Evolutionary conservation across 2,329 filamentous ascomycete genomes (phyloP), one percentile per base, ranked within the genome.

Genomic region (Claviceps spartinae): DNA sequence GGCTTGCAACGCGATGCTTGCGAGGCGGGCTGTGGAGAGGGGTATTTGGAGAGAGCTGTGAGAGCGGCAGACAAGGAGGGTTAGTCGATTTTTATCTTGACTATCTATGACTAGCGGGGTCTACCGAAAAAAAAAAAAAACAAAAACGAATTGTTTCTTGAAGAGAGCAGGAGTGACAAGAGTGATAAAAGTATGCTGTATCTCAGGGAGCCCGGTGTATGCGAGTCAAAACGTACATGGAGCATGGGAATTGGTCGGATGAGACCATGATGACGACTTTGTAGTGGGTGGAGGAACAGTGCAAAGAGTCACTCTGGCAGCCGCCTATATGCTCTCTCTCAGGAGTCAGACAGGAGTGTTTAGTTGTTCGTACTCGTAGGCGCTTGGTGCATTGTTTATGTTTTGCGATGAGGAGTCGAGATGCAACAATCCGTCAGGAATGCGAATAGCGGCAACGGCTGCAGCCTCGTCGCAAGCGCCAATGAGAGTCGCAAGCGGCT

Each of bases 21-120:
- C 89, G 47, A 96, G 81, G 56, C 87, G 84, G 38, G 82, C 67
- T 42, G 83, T 86, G 20, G 90, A 90, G 64, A 97, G 85, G 45
- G 93, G 91, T 54, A 93, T 76, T 60, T 82, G 75, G 56, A 95
- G 78, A 54, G 77, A 81, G 61, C 87, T 90, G 63, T 56, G 48
- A 26, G 44, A 26, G 44, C 22, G 24, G 6, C 5, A n/a, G 43
- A 18, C 7, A 40, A 11, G 20, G 34, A 38, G 20, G 36, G 36
- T 20, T 22, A 34, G 18, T 11, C 36, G 20, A 36, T 34, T 34
- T 9, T 34, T 11, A 34, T 11, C 30, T 34, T 11, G 2, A 11
- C 9, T 11, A 34, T 34, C 30, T 34, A 34, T 34, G 4, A 34
- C 30, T 11, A 34, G 30, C 30, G 9, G 30, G 30, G 9, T 34